Evolutionary conservation across 2,329 filamentous ascomycete genomes (phyloP).

Genomic region (Berkeleyomyces rouxiae): DNA sequence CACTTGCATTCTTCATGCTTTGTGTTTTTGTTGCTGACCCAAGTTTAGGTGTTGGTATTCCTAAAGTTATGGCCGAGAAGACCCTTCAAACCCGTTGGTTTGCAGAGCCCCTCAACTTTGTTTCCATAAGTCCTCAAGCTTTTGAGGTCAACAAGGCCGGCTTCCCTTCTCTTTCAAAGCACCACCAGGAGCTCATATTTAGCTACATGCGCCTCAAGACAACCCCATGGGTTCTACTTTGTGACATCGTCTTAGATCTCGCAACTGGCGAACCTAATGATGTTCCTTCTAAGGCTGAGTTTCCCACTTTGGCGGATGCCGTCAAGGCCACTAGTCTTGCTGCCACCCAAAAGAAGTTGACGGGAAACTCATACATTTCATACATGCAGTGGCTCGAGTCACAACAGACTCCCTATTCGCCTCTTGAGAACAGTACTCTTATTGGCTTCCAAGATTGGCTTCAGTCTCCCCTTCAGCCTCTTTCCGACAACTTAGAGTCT

Average conservation of each 20-base stretch:
- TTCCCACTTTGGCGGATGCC: slow-evolving; percentile 57
- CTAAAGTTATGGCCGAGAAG: slow-evolving; percentile 40
- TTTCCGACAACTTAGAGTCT: slow-evolving; percentile 92
- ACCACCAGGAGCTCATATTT: slow-evolving; percentile 45
- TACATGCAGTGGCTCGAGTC: slow-evolving; percentile 76
- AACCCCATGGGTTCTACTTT: slow-evolving; percentile 46
- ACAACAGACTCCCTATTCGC: slow-evolving; percentile 49
- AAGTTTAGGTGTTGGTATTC: slow-evolving; percentile 25
- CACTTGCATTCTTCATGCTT: background rate
- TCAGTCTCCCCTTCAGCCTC: slow-evolving; percentile 81
- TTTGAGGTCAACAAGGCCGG: slow-evolving; percentile 46
- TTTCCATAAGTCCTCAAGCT: slow-evolving; percentile 35
- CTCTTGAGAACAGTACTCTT: slow-evolving; percentile 34
- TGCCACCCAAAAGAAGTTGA: slow-evolving; percentile 18
- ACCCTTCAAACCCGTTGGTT: slow-evolving; percentile 52
- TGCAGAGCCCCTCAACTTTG: slow-evolving; percentile 47
- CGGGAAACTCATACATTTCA: slow-evolving; percentile 39
- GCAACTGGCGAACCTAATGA: slow-evolving; percentile 13
- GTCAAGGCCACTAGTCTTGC: slow-evolving; percentile 21
- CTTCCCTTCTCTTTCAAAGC: slow-evolving; percentile 42
- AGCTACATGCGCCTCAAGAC: slow-evolving; percentile 48
- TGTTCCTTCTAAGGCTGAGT: slow-evolving; percentile 32
- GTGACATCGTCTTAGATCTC: slow-evolving; percentile 38
- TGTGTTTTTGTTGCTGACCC: background rate
- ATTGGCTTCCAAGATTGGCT: slow-evolving; percentile 75